Conservation (phyloP, 2,329 filamentous ascomycete genomes). For the Alternaria ventricosa region DNA sequence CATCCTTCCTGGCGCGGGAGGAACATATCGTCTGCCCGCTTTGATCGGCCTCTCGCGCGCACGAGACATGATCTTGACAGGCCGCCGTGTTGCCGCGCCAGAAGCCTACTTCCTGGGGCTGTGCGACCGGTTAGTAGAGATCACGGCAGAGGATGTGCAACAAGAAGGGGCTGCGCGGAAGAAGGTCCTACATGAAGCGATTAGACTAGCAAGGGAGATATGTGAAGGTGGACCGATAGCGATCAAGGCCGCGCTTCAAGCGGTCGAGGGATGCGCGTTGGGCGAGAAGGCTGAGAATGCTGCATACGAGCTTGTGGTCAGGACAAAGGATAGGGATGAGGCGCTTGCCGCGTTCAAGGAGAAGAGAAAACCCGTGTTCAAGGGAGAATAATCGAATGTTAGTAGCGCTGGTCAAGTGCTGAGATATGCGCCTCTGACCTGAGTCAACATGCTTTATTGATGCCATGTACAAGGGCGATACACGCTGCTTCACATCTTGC, state of each 20-base stretch:
- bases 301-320: constrained; percentile 83
- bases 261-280: constrained; percentile 70
- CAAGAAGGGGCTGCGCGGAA: constrained; percentile 64
- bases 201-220: constrained; percentile 81
- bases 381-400: constrained; percentile 50
- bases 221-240: constrained; percentile 90
- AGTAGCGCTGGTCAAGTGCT: not conserved
- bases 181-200: constrained; percentile 75
- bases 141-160: constrained; percentile 64
- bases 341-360: constrained; percentile 84
- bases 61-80: constrained; percentile 89
- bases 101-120: constrained; percentile 94
- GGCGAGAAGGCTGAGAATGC: constrained; percentile 81
- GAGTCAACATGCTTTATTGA: constrained; percentile 21
- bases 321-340: constrained; percentile 86
- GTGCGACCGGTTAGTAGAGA: constrained; percentile 86
- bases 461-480: not conserved
- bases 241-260: constrained; percentile 77
- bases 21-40: constrained; percentile 83
- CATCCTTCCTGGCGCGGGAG: constrained; percentile 93
- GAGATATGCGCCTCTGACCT: not conserved
- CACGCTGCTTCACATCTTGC: constrained; percentile 71
- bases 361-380: constrained; percentile 75
- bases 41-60: constrained; percentile 82
- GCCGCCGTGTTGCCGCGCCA: constrained; percentile 78